phyloP scores from a whole-genome alignment of 1,284 basidiomycete genomes.

The Mycena sp. region DNA sequence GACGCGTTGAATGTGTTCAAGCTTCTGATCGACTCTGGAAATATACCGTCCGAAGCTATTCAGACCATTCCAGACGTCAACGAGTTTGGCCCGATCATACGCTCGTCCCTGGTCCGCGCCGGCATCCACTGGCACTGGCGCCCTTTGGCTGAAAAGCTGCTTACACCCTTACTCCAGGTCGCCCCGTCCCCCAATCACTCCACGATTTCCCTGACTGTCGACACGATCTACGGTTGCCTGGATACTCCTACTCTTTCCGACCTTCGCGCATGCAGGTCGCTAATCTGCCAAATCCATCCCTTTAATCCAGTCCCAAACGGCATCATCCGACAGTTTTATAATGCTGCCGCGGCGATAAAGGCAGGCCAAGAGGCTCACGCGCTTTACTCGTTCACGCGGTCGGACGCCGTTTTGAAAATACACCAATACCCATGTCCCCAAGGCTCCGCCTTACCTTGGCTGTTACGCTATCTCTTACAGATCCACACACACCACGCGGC shows the following conservation, averaged over 20 bases:
- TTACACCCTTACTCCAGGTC: constrained; percentile 45
- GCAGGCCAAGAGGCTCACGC: constrained; percentile 44
- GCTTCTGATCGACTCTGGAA: constrained; percentile 44
- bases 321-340: constrained; percentile 57
- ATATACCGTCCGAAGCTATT: constrained; percentile 52
- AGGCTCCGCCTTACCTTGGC: constrained; percentile 54
- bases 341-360: constrained; percentile 41
- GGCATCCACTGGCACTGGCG: constrained; percentile 62
- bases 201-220: constrained; percentile 44
- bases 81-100: constrained; percentile 55
- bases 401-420: constrained; percentile 36
- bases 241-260: constrained; percentile 41
- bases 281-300: constrained; percentile 44
- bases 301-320: constrained; percentile 49
- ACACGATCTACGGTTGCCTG: constrained; percentile 51
- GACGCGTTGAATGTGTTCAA: constrained; percentile 55
- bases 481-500: constrained; percentile 40
- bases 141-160: constrained; percentile 47
- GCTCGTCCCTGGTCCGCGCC: constrained; percentile 55
- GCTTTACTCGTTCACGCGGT: constrained; percentile 55
- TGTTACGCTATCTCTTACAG: constrained; percentile 58
- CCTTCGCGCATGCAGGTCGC: constrained; percentile 39
- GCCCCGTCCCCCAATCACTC: constrained; percentile 31
- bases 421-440: constrained; percentile 60
- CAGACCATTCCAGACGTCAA: constrained; percentile 43